Evolutionary conservation across 2,329 filamentous ascomycete genomes (phyloP).

Genomic region (Colletotrichum ledebouriae): DNA sequence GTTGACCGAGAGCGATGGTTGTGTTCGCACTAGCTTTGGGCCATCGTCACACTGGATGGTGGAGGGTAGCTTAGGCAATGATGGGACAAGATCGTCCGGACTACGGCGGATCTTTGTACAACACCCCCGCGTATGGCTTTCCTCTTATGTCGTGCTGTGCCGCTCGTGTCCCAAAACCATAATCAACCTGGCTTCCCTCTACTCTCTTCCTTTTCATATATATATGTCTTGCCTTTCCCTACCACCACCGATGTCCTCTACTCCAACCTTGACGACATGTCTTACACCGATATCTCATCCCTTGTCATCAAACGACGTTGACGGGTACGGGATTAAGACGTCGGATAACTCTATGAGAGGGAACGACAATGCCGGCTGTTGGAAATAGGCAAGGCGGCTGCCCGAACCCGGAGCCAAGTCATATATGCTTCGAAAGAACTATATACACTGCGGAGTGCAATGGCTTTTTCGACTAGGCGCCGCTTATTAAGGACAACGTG

Average conservation of each 20-base stretch:
- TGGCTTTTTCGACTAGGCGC: background rate
- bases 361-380: background rate
- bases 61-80: slow-evolving; percentile 28
- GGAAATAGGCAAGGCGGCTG: background rate
- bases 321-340: background rate
- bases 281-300: background rate
- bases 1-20: slow-evolving; percentile 38
- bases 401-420: background rate
- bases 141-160: background rate
- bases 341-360: background rate
- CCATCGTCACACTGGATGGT: slow-evolving; percentile 27
- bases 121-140: slow-evolving; percentile 24
- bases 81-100: slow-evolving; percentile 41
- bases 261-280: slow-evolving; percentile 5
- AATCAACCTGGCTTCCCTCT: background rate
- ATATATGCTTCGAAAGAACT: slow-evolving; percentile 9
- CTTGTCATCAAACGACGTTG: slow-evolving; percentile 7
- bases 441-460: background rate
- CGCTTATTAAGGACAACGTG: background rate
- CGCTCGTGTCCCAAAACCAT: background rate
- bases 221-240: slow-evolving; percentile 27
- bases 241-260: background rate
- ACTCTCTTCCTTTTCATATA: slow-evolving; percentile 16
- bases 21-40: slow-evolving; percentile 23
- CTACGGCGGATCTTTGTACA: slow-evolving; percentile 36